Evolutionary conservation across 257 asterid species (phyloP).

Genomic region (Scutellaria baicalensis): DNA sequence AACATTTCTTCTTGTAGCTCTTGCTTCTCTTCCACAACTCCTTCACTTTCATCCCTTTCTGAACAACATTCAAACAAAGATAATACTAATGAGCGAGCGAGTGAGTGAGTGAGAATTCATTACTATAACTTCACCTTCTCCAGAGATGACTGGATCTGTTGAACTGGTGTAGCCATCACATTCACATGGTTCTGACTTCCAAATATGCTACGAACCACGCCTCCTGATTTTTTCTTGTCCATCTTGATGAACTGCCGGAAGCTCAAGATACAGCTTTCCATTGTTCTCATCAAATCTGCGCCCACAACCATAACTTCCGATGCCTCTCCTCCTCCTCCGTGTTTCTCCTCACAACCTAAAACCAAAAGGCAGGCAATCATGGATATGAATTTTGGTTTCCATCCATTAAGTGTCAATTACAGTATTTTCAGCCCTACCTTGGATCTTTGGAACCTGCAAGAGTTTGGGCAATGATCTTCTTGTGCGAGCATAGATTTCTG

Average conservation of each 20-base stretch:
- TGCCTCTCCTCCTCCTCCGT: constrained; percentile 42
- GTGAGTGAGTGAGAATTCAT: background rate
- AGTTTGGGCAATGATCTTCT: constrained; percentile 68
- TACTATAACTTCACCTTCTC: constrained; percentile 57
- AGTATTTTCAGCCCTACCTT: constrained; percentile 39
- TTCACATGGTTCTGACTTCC: constrained; percentile 45
- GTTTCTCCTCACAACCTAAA: constrained; percentile 60
- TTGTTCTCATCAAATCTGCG: constrained; percentile 49
- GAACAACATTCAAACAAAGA: constrained; percentile 17
- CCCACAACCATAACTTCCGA: constrained; percentile 41
- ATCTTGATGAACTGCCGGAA: constrained; percentile 63
- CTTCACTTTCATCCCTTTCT: constrained; percentile 77
- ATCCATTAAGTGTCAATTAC: background rate
- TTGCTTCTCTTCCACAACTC: constrained; percentile 62
- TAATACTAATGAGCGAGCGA: background rate
- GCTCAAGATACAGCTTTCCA: constrained; percentile 68
- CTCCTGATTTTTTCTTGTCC: constrained; percentile 69
- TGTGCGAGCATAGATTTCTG: constrained; percentile 72
- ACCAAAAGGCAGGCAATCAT: background rate
- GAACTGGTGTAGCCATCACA: constrained; percentile 53
- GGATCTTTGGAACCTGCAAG: constrained; percentile 86
- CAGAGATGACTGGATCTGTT: constrained; percentile 65
- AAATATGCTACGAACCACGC: constrained; percentile 36
- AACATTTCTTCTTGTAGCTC: constrained; percentile 54
- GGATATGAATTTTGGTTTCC: too few species aligned